phyloP scores from a whole-genome alignment of 192 early-diverging fungal species.

The Gigaspora rosea region DNA sequence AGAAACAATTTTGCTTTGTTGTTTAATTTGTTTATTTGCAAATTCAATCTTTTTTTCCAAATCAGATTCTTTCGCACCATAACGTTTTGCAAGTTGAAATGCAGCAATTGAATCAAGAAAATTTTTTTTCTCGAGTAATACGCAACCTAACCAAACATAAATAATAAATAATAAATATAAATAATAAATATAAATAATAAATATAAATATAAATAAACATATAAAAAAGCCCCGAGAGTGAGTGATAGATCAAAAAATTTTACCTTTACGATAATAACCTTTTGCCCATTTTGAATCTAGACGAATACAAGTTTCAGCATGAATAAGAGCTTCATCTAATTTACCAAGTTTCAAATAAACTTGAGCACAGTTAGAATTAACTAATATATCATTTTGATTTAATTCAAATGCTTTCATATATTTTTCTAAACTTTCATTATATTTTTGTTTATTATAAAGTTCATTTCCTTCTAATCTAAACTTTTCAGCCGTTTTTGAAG shows the following conservation, averaged over 20 bases:
- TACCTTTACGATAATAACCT: conserved; percentile 27
- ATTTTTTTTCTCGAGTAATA: conserved; percentile 26
- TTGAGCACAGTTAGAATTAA: conserved; percentile 17
- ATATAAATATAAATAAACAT: too few relatives aligned
- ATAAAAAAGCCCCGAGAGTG: background rate
- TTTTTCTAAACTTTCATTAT: background rate
- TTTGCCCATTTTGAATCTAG: conserved; percentile 16
- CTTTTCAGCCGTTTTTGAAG: background rate
- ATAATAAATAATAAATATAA: background rate
- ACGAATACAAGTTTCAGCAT: conserved; percentile 29
- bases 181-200: background rate
- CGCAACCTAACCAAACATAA: conserved; percentile 5
- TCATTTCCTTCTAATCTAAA: conserved; percentile 24
- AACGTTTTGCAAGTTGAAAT: background rate
- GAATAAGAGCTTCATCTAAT: conserved; percentile 2
- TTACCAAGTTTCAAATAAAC: conserved; percentile 8
- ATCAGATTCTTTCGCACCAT: conserved; percentile 2
- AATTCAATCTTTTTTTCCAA: conserved; percentile 8
- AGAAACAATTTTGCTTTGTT: background rate
- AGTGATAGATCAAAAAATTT: background rate
- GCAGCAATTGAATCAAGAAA: background rate
- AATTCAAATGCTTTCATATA: conserved; percentile 19
- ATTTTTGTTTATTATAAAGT: conserved; percentile 14
- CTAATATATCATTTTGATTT: conserved; percentile 6
- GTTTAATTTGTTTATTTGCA: background rate